Evolutionary conservation across 1,139 yeast genomes (phyloP).

Genomic region (Diutina pseudorugosa): DNA sequence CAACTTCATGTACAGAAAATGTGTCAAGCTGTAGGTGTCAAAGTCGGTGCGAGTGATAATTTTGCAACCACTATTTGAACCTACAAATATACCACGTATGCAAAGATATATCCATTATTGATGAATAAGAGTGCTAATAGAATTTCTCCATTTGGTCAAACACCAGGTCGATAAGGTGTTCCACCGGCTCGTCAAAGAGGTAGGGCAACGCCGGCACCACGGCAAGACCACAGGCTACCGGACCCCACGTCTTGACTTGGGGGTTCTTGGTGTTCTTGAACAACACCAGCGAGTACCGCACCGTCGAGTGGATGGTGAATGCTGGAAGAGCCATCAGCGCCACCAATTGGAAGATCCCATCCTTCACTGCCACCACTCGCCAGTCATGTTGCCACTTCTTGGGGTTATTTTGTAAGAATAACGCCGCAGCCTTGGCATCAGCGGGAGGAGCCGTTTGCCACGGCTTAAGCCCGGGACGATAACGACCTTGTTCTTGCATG

Average conservation of each 20-base stretch:
- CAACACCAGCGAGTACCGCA: constrained; percentile 51
- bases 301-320: constrained; percentile 71
- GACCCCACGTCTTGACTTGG: constrained; percentile 50
- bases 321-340: constrained; percentile 88
- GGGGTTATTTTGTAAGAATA: constrained; percentile 4
- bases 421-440: background rate
- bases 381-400: constrained; percentile 40
- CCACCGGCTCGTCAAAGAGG: constrained; percentile 76
- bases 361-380: constrained; percentile 50
- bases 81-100: background rate
- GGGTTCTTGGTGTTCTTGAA: constrained; percentile 33
- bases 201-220: constrained; percentile 73
- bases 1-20: background rate
- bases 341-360: constrained; percentile 68
- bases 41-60: too few species aligned
- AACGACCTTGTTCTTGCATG: constrained; percentile 55
- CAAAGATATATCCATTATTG: too few species aligned
- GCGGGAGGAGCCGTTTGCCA: constrained; percentile 39
- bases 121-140: background rate
- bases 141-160: constrained; percentile 32
- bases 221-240: constrained; percentile 65
- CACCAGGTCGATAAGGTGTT: constrained; percentile 48
- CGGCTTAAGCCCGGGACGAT: constrained; percentile 50
- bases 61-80: background rate
- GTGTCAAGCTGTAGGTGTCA: background rate